Percentiles rank a stretch among this genome's conserved stretches.
Conservation (phyloP, 768 basidiomycete species). For the Lactifluus piperatus region DNA sequence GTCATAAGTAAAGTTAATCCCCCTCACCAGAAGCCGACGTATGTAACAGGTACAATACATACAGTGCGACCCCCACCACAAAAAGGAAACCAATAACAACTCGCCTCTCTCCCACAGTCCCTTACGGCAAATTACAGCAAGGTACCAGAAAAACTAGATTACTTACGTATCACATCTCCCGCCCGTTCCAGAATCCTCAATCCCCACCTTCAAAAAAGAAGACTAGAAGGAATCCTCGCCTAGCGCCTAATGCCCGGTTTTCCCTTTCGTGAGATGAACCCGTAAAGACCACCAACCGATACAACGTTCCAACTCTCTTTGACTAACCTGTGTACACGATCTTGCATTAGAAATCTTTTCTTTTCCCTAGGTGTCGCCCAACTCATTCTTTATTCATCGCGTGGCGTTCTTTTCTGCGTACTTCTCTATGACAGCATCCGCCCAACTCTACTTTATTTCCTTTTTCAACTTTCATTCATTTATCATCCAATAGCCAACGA, state of each 20-base stretch:
- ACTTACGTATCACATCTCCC: conserved; percentile 2
- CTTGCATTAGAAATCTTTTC: neutral
- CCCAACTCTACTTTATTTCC: neutral
- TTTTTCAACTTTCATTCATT: neutral
- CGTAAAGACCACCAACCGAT: neutral
- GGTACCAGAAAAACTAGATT: conserved; percentile 1
- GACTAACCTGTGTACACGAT: neutral
- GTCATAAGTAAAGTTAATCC: conserved; percentile 1
- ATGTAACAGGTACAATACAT: neutral
- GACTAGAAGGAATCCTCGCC: neutral
- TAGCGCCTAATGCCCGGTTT: conserved; percentile 2
- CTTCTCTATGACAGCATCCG: neutral
- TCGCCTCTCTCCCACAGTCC: conserved; percentile 1
- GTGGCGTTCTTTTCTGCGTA: neutral
- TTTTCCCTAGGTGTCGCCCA: neutral
- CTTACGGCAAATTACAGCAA: conserved; percentile 9
- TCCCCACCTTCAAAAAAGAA: conserved; percentile 2
- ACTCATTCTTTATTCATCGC: neutral
- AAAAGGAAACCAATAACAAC: neutral
- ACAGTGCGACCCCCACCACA: neutral
- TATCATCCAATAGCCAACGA: neutral
- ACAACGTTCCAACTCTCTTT: neutral
- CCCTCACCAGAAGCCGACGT: conserved; percentile 2
- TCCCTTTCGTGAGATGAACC: conserved; percentile 6
- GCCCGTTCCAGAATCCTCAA: conserved; percentile 3